These are phyloP conservation scores for Datura wrightii DNA, from an alignment of 257 asterid species.

Conservation along the genomic window DNA sequence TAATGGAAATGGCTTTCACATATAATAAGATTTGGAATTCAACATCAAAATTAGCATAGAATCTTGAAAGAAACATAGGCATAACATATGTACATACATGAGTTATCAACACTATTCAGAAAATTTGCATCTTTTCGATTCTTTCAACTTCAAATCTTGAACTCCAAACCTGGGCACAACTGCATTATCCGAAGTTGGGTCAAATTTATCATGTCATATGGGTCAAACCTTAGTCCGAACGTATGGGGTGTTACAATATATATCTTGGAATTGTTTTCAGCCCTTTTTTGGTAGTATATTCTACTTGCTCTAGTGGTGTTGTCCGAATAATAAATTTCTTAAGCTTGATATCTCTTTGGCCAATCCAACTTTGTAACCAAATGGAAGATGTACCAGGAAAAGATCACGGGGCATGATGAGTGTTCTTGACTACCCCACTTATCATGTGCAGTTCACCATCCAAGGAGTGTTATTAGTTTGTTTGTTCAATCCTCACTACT, in stretches of 20 bases:
- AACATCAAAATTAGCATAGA: no score
- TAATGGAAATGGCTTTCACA: no score
- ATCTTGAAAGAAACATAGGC: no score
- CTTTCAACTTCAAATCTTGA: no score
- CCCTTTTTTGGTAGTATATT: neutral
- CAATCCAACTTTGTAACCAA: conserved; percentile 18
- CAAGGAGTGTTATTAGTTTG: neutral
- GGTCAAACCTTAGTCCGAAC: no score
- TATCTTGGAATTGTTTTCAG: neutral
- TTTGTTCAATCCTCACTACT: neutral
- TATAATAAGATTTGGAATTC: no score
- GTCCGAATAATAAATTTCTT: neutral
- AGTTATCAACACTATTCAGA: no score
- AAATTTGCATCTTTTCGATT: no score
- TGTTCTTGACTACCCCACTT: neutral
- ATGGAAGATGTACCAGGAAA: neutral
- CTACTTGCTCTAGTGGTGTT: neutral
- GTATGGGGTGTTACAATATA: neutral
- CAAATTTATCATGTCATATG: no score
- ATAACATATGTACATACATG: no score
- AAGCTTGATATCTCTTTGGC: neutral
- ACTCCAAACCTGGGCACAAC: no score
- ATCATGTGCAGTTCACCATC: conserved; percentile 4
- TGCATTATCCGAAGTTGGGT: no score
- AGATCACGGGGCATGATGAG: neutral